These are phyloP conservation scores for Xanthoconium stramineum DNA, from an alignment of 768 basidiomycete species.

Conservation along the genomic window DNA sequence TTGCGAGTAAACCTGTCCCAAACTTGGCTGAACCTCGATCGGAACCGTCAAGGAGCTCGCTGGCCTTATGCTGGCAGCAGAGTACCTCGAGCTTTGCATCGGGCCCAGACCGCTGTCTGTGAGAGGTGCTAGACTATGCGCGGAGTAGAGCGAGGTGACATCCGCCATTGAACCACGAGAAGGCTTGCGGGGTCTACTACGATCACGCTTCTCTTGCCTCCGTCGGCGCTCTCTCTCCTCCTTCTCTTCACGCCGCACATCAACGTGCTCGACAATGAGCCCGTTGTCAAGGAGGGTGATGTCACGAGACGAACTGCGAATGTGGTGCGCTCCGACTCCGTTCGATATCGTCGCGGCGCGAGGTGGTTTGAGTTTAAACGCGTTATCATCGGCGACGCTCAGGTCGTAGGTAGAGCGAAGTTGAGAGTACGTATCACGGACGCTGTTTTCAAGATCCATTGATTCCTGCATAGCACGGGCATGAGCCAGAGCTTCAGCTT, in stretches of 20 bases:
- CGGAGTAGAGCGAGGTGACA: slow-evolving; percentile 70
- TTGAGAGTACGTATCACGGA: slow-evolving; percentile 79
- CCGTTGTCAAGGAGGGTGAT: slow-evolving; percentile 84
- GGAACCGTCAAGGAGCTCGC: slow-evolving; percentile 60
- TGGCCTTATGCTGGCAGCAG: slow-evolving; percentile 52
- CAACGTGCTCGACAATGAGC: slow-evolving; percentile 85
- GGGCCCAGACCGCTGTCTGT: slow-evolving; percentile 57
- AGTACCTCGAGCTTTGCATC: slow-evolving; percentile 62
- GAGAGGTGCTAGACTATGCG: slow-evolving; percentile 51
- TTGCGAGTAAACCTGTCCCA: slow-evolving; percentile 70
- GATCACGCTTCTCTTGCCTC: slow-evolving; percentile 61
- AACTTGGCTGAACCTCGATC: slow-evolving; percentile 51
- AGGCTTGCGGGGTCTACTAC: slow-evolving; percentile 61
- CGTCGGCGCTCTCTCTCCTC: slow-evolving; percentile 69
- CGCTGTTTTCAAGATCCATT: slow-evolving; percentile 66
- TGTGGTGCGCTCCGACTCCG: slow-evolving; percentile 33
- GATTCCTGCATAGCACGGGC: slow-evolving; percentile 77
- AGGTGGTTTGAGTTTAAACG: slow-evolving; percentile 70
- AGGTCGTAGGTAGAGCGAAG: slow-evolving; percentile 76
- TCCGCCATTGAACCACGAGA: slow-evolving; percentile 71
- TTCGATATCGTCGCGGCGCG: slow-evolving; percentile 36
- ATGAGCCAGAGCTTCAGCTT: slow-evolving; percentile 79
- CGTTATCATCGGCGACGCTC: slow-evolving; percentile 48
- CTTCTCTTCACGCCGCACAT: slow-evolving; percentile 75
- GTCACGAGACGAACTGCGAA: slow-evolving; percentile 60